phyloP scores from a whole-genome alignment of 2,329 filamentous ascomycete species.

The Monosporascus sp. region DNA sequence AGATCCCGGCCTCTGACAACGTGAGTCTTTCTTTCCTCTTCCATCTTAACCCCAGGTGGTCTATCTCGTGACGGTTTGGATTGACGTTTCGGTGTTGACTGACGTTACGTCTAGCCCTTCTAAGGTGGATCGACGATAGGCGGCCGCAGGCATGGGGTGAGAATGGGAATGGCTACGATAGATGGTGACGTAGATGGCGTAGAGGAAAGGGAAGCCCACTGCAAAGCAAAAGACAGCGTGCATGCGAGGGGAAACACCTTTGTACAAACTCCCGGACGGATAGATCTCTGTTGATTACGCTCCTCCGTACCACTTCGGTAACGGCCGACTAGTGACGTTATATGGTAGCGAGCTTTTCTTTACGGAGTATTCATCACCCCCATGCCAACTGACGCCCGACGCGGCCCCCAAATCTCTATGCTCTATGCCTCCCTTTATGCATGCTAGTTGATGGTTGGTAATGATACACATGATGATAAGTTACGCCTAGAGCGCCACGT shows the following conservation, averaged over 20 bases:
- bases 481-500: too few relatives aligned
- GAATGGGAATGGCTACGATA: neutral
- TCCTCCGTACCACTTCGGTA: too few relatives aligned
- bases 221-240: slow-evolving; percentile 10
- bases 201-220: slow-evolving; percentile 10
- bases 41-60: neutral
- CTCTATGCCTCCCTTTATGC: too few relatives aligned
- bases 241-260: slow-evolving; percentile 14
- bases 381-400: too few relatives aligned
- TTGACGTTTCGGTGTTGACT: slow-evolving; percentile 7
- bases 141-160: neutral
- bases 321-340: too few relatives aligned
- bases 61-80: neutral
- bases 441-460: neutral
- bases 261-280: slow-evolving; percentile 22
- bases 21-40: slow-evolving; percentile 36
- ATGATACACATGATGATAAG: neutral
- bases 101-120: slow-evolving; percentile 19
- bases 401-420: too few relatives aligned
- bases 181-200: neutral
- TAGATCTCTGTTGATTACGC: slow-evolving; percentile 19
- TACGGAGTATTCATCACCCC: too few relatives aligned
- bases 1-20: slow-evolving; percentile 57
- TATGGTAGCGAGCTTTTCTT: too few relatives aligned
- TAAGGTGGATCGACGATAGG: slow-evolving; percentile 7